Evolutionary conservation across 2,329 filamentous ascomycete genomes (phyloP), one percentile per base, ranked within the genome.

Genomic region (Rachicladosporium sp.): DNA sequence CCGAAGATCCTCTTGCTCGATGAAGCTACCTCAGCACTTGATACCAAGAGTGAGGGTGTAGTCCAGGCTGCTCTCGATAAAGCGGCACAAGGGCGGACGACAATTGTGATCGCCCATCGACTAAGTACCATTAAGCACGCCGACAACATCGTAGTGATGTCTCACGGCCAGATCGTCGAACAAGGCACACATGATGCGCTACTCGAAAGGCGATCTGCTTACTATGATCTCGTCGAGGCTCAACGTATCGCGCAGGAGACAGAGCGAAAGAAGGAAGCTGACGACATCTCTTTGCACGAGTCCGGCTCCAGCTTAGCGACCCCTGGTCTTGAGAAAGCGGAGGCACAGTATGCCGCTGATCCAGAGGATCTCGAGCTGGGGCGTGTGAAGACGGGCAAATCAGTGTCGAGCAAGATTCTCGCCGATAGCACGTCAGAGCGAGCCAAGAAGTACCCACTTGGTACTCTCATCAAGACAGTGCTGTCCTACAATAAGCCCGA

Each of bases 111-210:
- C 60, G 91, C 91, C 33, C 91, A 98, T 65, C 80, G 89, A 50
- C 70, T 98, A 6, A 94, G 87, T 1, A 98, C 91, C 4, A 94
- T 98, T 66, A 87, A 79, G 61, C 80, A 87, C 46, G 89, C 89
- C 0, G 82, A 96, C 61, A 95, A 94, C 54, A 98, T 98, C 50
- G 84, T 96, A 9, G 89, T 95, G 46, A 89, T 98, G 80, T 73
- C 78, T 4, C 65, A 78, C 44, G 91, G 91, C 9, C 67, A 71
- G n/a, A 93, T 98, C 43, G 71, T 93, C 9, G 91, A 98, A 61
- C 87, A 95, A 61, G 91, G 91, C 37, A 88, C 76, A 0, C 91
- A 96, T 57, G 76, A 89, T 43, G 71, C 82, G 10, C 71, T 98
- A 8, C 67, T 96, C 2, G 75, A 78, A 49, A 69, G 62, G 43